phyloP scores from a whole-genome alignment of 257 asterid species.

The Capsicum baccatum region DNA sequence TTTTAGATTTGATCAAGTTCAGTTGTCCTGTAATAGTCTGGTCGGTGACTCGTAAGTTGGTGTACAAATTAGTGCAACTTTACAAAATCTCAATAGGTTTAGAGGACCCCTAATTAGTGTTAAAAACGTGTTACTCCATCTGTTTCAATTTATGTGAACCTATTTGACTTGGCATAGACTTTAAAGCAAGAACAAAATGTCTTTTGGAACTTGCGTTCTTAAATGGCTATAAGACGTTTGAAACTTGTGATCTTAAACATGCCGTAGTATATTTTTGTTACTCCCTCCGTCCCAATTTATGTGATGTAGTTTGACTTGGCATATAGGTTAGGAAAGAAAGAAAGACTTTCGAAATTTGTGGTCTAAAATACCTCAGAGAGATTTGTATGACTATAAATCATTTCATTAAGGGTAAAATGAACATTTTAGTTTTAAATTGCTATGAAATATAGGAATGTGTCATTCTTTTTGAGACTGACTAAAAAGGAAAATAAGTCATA shows the following conservation, averaged over 20 bases:
- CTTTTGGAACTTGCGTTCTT: not conserved
- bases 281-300: too few relatives aligned
- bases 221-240: not conserved
- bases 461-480: too few relatives aligned
- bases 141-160: not conserved
- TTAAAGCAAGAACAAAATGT: not conserved
- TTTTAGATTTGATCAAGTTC: not conserved
- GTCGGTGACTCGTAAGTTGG: not conserved
- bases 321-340: too few relatives aligned
- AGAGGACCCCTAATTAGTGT: not conserved
- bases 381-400: too few relatives aligned
- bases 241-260: not conserved
- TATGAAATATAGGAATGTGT: too few relatives aligned
- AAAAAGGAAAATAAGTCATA: too few relatives aligned
- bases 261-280: too few relatives aligned
- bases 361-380: too few relatives aligned
- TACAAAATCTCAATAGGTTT: not conserved
- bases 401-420: too few relatives aligned
- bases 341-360: too few relatives aligned
- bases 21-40: not conserved
- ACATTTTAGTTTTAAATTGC: too few relatives aligned
- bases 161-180: not conserved
- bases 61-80: not conserved
- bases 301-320: too few relatives aligned
- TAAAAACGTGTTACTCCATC: not conserved